Base-by-base conservation (phyloP, 257 asterid species). In the Schizonepeta tenuifolia region DNA sequence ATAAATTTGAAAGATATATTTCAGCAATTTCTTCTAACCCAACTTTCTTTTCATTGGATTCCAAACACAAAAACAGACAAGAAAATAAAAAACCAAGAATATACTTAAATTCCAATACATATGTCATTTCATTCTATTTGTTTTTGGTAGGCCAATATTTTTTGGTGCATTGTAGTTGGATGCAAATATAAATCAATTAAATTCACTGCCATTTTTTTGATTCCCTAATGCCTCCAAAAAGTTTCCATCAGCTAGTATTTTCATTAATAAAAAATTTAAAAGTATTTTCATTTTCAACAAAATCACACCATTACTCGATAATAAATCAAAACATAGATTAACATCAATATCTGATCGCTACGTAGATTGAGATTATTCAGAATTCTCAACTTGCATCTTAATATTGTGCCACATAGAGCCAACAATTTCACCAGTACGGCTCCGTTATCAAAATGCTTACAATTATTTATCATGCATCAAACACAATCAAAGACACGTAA, bases 51-150 rank as follows among this genome's bases (percentile, higher is more conserved):
- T 59, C 31, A 63, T 77, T 58, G 64, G 85, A 81, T 74, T 74
- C 80, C 78, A 65, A 70, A 65, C 44, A 75, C 85, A 77, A 74
- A 56, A 53, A 63, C 21, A 59, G 78, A 77, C 82, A 77, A 81
- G 15, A 73, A 65, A 15, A 46, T 2, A 56, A 57, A 43, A 57
- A 26, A 50, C 3, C 55, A 49, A 49, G 9, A 49, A 15, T 47
- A 56, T 70, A 57, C 7, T 50, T 22, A 56, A 36, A 10, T 14
- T 22, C 9, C 10, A 40, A 41, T 55, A 54, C 10, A 53, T 1
- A 18, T 18, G 28, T 53, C 58, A 53, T 58, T 28, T 56, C 63
- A n/a, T 38, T 61, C 7, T n/a, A 31, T 18, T 21, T 18, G 26
- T 64, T 28, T 66, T 28, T 35, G 78, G 78, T 56, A 66, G 67